These are phyloP conservation scores for Termitomyces titanicus DNA, from an alignment of 768 basidiomycete species.

Conservation along the genomic window DNA sequence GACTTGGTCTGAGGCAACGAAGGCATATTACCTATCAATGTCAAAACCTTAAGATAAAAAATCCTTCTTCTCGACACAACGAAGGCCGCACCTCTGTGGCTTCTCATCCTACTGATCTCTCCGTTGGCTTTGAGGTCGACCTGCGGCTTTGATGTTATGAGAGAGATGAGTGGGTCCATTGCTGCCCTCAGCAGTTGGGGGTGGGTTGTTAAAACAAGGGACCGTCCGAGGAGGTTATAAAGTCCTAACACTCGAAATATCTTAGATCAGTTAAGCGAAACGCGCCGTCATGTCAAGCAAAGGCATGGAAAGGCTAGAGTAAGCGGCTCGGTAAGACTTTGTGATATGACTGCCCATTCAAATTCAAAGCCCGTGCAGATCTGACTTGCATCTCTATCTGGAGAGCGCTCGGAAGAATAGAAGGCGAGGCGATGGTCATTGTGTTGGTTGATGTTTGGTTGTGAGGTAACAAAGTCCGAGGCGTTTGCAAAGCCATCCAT, in stretches of 20 bases:
- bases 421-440: too few relatives aligned
- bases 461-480: too few relatives aligned
- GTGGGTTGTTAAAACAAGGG: slow-evolving; percentile 13
- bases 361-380: too few relatives aligned
- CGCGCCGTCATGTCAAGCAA: not conserved
- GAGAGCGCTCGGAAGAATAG: too few relatives aligned
- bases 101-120: slow-evolving; percentile 39
- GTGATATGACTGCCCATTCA: too few relatives aligned
- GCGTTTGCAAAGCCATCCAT: too few relatives aligned
- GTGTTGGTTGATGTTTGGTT: too few relatives aligned
- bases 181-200: not conserved
- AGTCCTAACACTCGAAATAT: slow-evolving; percentile 11
- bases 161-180: slow-evolving; percentile 25
- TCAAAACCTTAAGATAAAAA: not conserved
- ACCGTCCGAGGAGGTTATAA: slow-evolving; percentile 29
- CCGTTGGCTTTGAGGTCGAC: slow-evolving; percentile 39
- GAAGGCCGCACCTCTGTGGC: slow-evolving; percentile 31
- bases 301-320: too few relatives aligned
- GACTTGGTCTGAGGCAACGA: slow-evolving; percentile 69
- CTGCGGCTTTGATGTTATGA: slow-evolving; percentile 23
- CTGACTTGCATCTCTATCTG: too few relatives aligned
- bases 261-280: not conserved
- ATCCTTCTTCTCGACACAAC: not conserved
- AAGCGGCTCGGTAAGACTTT: too few relatives aligned
- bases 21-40: slow-evolving; percentile 56